Evolutionary conservation across 2,329 filamentous ascomycete species (phyloP).

Genomic region (Fusarium sterilihyphosum): DNA sequence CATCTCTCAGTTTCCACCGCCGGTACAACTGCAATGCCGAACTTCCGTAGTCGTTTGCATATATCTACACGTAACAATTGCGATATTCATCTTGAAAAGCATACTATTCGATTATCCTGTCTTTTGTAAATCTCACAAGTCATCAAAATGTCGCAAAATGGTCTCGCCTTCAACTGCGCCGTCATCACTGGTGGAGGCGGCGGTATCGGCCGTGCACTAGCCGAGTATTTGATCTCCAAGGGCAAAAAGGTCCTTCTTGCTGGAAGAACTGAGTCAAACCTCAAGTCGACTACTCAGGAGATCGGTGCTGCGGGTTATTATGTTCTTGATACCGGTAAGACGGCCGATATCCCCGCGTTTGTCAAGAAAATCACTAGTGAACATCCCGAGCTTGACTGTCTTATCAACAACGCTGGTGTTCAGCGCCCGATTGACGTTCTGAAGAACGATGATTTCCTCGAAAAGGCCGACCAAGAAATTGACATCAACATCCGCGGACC

Average conservation of each 20-base stretch:
- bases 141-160: constrained; percentile 7
- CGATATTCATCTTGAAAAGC: fast-evolving
- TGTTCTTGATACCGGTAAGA: constrained; percentile 60
- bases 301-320: constrained; percentile 62
- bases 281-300: constrained; percentile 54
- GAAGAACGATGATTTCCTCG: constrained; percentile 55
- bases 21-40: neutral
- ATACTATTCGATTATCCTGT: fast-evolving
- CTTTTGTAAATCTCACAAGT: fast-evolving
- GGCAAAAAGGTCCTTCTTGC: constrained; percentile 63
- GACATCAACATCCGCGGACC: constrained; percentile 68
- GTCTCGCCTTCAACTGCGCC: constrained; percentile 54
- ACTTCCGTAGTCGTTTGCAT: neutral
- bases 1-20: neutral
- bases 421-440: constrained; percentile 62
- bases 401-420: constrained; percentile 69
- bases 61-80: neutral
- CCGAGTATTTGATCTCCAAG: constrained; percentile 56
- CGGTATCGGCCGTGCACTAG: constrained; percentile 61
- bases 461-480: constrained; percentile 65
- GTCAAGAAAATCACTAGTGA: constrained; percentile 56
- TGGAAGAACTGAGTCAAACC: constrained; percentile 64
- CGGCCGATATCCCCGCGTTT: constrained; percentile 55
- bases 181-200: constrained; percentile 62
- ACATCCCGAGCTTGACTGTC: constrained; percentile 62